These are phyloP conservation scores for Cercis canadensis DNA, from an alignment of 306 rosid species.

Conservation along the genomic window DNA sequence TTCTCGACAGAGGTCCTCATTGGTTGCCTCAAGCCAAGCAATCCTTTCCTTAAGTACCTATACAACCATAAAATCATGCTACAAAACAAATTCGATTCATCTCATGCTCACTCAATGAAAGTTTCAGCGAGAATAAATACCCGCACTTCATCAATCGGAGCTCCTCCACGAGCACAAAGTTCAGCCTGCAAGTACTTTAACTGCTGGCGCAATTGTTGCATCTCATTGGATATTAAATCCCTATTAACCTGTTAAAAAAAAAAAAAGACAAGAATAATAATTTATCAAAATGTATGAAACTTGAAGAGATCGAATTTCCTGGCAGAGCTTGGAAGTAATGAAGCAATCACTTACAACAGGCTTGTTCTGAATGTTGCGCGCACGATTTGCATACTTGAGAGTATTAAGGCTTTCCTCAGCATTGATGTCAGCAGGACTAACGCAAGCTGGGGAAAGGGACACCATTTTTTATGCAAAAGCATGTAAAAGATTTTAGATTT, in stretches of 20 bases:
- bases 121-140: conserved; percentile 41
- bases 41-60: conserved; percentile 78
- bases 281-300: conserved; percentile 15
- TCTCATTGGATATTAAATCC: conserved; percentile 76
- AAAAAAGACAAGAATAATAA: too few relatives aligned
- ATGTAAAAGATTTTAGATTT: conserved; percentile 27
- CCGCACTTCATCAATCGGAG: conserved; percentile 71
- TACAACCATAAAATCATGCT: conserved; percentile 35
- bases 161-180: conserved; percentile 68
- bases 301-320: conserved; percentile 26
- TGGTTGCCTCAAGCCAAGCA: conserved; percentile 78
- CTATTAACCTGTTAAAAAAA: conserved; percentile 67
- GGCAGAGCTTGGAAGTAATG: conserved; percentile 24
- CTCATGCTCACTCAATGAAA: conserved; percentile 8
- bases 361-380: conserved; percentile 89
- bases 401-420: conserved; percentile 85
- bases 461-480: conserved; percentile 42
- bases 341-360: conserved; percentile 66
- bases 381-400: conserved; percentile 90
- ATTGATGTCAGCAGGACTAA: conserved; percentile 86
- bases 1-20: conserved; percentile 64
- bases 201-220: conserved; percentile 85
- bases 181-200: conserved; percentile 76
- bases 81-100: conserved; percentile 26
- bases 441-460: conserved; percentile 64